Base-by-base conservation (phyloP, 2,329 filamentous ascomycete species). In the Aureobasidium sp. region DNA sequence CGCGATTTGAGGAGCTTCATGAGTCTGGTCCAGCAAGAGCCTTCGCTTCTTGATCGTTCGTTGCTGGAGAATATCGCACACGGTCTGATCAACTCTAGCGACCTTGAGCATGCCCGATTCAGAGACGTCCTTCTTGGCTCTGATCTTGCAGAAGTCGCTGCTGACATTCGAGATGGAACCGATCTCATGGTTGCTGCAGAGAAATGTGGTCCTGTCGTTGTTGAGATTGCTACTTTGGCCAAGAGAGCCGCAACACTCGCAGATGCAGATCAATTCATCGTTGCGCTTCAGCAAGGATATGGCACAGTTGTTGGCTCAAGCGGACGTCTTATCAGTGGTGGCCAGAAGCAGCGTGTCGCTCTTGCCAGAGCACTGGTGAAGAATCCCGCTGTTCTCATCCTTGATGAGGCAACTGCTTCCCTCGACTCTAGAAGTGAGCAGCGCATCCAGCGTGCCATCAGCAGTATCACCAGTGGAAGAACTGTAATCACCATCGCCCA, bases 211-310 rank as follows among this genome's bases (percentile, higher is more conserved):
- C 63, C 76, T 2, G 72, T 77, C 10, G 72, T 81, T 32, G 69
- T 75, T 5, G 79, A 84, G 60, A 80, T 87, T n/a, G 73, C 84
- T 34, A 70, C 68, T 30, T 71, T 81, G 30, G 78, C 82, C 2
- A 73, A 77, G 34, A 69, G 67, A 16, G 81, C 85, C 25, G 80
- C 83, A 2, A 74, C 72, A 14, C 75, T 86, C 32, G 85, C 86
- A 0, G 84, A 88, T 70, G 85, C 76, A 25, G 55, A 89, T 71
- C 83, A 88, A 29, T 84, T 82, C 30, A 85, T 90, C 66, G 73
- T 76, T 61, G 73, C 78, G 1, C 74, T 90, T 16, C 85, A 85
- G 0, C 74, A 86, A 16, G 85, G 85, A 0, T 89, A 89, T 68
- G 74, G 85, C 16, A 89, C 85, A 0, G 67, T 70, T 29, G 72